Conservation (phyloP, 1,284 basidiomycete species). For the Cutaneotrichosporon cutaneum region DNA sequence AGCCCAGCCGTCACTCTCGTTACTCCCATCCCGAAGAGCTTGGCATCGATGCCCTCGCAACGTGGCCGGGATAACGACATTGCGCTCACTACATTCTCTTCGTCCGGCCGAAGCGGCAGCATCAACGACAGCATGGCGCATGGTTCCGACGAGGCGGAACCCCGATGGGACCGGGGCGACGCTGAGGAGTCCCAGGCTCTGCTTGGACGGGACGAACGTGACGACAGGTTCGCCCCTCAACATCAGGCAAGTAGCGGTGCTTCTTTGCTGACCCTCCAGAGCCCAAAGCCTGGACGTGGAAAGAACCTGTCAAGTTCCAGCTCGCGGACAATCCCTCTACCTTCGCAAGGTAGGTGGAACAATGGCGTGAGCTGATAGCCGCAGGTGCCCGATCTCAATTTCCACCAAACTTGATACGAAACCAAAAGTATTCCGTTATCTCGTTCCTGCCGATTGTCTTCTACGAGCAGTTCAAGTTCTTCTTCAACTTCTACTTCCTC, state of each 20-base stretch:
- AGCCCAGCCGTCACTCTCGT: background rate
- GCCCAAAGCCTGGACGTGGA: background rate
- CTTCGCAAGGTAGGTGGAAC: background rate
- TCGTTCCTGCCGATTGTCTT: slow-evolving; percentile 95
- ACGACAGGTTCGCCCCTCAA: background rate
- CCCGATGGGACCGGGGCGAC: background rate
- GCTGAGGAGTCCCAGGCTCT: slow-evolving; percentile 15
- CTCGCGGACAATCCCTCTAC: slow-evolving; percentile 1
- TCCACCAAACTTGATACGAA: slow-evolving; percentile 82
- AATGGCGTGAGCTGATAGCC: background rate
- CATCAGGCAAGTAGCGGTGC: background rate
- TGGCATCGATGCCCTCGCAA: slow-evolving; percentile 12
- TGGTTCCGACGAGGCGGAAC: background rate
- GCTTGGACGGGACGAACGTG: background rate
- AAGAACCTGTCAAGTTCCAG: background rate
- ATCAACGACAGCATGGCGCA: background rate
- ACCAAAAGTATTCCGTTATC: slow-evolving; percentile 95
- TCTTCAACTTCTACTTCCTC: slow-evolving; percentile 99
- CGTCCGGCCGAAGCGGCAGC: background rate
- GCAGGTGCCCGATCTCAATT: slow-evolving; percentile 43
- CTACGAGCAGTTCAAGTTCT: slow-evolving; percentile 99
- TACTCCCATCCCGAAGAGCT: background rate
- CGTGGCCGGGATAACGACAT: slow-evolving; percentile 8
- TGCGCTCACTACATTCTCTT: slow-evolving; percentile 10
- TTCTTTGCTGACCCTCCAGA: background rate